phyloP scores from a whole-genome alignment of 768 basidiomycete species.

The Crassisporium funariophilum region DNA sequence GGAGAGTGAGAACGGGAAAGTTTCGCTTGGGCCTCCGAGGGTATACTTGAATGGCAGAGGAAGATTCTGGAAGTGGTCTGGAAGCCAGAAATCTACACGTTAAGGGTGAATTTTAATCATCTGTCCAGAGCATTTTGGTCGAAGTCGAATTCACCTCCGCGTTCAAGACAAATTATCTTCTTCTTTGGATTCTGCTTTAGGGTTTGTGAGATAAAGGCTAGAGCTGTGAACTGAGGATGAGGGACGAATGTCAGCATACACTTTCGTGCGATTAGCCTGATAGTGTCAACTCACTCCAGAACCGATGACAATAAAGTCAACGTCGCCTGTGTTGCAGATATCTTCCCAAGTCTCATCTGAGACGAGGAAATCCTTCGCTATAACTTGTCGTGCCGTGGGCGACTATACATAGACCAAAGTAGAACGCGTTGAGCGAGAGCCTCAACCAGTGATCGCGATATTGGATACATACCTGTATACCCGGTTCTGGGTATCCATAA shows the following conservation, averaged over 20 bases:
- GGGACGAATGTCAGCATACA: too few species aligned
- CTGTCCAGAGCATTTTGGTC: background rate
- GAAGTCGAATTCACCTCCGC: background rate
- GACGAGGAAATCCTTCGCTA: constrained; percentile 4
- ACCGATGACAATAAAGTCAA: constrained; percentile 7
- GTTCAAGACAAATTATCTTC: constrained; percentile 10
- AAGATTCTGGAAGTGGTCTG: constrained; percentile 13
- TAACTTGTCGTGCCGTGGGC: constrained; percentile 3
- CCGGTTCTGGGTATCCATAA: constrained; percentile 6
- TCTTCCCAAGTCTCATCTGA: constrained; percentile 8
- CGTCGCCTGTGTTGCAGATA: constrained; percentile 4
- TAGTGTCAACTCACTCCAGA: background rate
- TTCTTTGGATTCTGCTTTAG: constrained; percentile 7
- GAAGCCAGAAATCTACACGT: constrained; percentile 9
- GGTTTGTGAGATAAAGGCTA: constrained; percentile 12
- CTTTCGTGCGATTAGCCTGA: too few species aligned
- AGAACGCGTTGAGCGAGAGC: too few species aligned
- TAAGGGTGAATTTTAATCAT: background rate
- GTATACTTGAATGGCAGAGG: constrained; percentile 9
- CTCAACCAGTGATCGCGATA: background rate
- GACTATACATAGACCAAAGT: background rate
- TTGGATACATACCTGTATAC: constrained; percentile 1
- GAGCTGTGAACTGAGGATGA: too few species aligned
- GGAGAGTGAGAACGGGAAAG: constrained; percentile 7
- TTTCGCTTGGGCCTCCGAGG: constrained; percentile 4